Evolutionary conservation across 352 stramenopile genomes (phyloP).

Genomic region (Aphanomyces stellatus): DNA sequence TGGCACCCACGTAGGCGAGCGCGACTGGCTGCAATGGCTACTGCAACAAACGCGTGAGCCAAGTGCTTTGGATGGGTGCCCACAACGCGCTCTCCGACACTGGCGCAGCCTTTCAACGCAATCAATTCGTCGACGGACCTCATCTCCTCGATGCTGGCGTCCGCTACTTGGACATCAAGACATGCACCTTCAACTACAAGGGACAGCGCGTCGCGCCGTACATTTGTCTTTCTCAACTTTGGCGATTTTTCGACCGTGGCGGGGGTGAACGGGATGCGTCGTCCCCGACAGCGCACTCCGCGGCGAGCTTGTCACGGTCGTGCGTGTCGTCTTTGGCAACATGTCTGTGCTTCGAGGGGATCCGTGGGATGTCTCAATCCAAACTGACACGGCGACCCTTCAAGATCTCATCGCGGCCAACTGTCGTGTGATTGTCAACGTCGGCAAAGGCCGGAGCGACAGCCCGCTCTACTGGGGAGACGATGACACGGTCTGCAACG

Average conservation of each 20-base stretch:
- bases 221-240: not conserved
- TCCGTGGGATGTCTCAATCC: not conserved
- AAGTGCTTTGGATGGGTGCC: not conserved
- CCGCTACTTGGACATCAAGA: not conserved
- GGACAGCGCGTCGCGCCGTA: not conserved
- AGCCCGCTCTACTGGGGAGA: not conserved
- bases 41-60: not conserved
- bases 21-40: not conserved
- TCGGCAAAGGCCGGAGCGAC: not conserved
- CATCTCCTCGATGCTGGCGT: not conserved
- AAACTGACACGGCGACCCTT: not conserved
- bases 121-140: not conserved
- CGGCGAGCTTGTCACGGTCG: not conserved
- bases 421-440: not conserved
- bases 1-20: too few species aligned
- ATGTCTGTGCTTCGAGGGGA: not conserved
- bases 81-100: not conserved
- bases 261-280: not conserved
- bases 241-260: not conserved
- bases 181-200: not conserved
- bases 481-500: not conserved
- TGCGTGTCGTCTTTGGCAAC: not conserved
- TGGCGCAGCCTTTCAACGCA: not conserved
- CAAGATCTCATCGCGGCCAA: not conserved
- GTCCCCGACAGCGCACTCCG: not conserved